Conservation (phyloP, 192 early-diverging fungal genomes). For the Coemansia aciculifera region DNA sequence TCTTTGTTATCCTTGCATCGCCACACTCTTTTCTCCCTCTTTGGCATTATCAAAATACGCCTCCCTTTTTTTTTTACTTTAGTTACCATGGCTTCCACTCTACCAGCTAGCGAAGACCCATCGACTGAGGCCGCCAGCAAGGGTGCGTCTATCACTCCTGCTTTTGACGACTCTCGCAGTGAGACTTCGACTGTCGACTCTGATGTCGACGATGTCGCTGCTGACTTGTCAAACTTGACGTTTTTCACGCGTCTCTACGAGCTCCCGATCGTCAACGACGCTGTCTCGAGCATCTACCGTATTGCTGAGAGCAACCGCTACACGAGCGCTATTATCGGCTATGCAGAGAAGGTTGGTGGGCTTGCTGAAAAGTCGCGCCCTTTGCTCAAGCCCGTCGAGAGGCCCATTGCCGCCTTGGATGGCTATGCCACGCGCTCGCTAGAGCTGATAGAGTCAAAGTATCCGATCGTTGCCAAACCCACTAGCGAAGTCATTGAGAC, state of each 20-base stretch:
- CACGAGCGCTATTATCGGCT: conserved; percentile 43
- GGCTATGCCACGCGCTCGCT: conserved; percentile 65
- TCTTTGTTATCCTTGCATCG: conserved; percentile 19
- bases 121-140: conserved; percentile 34
- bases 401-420: conserved; percentile 61
- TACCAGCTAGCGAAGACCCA: conserved; percentile 11
- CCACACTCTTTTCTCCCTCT: conserved; percentile 13
- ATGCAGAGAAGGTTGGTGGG: conserved; percentile 46
- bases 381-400: conserved; percentile 53
- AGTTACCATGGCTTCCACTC: conserved; percentile 16
- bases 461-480: conserved; percentile 63
- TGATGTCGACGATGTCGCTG: conserved; percentile 32
- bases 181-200: conserved; percentile 59
- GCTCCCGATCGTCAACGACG: conserved; percentile 59
- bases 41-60: conserved; percentile 10
- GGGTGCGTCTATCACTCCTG: conserved; percentile 25
- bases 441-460: conserved; percentile 60
- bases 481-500: conserved; percentile 62
- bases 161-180: conserved; percentile 55
- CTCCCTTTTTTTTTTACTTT: neutral
- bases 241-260: conserved; percentile 58
- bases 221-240: conserved; percentile 34
- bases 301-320: conserved; percentile 55
- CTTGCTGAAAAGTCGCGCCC: conserved; percentile 46
- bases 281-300: conserved; percentile 50